Evolutionary conservation across 768 basidiomycete genomes (phyloP).

Genomic region (Tulasnella sp.): DNA sequence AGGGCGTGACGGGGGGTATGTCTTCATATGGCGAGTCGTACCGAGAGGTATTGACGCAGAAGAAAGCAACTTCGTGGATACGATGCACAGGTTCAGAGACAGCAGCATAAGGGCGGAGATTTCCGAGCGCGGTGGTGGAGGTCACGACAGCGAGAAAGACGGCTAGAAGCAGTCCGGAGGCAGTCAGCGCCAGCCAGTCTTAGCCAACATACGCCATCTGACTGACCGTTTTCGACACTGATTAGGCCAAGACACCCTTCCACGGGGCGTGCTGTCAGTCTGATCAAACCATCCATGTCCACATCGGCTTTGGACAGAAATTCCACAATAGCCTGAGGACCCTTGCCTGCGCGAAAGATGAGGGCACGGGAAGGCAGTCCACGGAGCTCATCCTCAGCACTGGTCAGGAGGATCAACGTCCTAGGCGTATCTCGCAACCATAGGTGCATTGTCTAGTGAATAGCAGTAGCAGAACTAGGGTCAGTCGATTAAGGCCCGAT

Average conservation of each 20-base stretch:
- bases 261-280: constrained; percentile 57
- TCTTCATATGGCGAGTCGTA: constrained; percentile 66
- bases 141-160: constrained; percentile 79
- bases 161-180: constrained; percentile 42
- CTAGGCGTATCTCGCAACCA: constrained; percentile 61
- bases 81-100: constrained; percentile 59
- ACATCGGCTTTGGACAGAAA: constrained; percentile 67
- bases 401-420: constrained; percentile 61
- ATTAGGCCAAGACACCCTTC: constrained; percentile 70
- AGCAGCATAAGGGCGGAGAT: constrained; percentile 48
- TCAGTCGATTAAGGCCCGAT: too few species aligned
- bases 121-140: constrained; percentile 55
- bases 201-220: background rate
- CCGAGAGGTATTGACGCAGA: constrained; percentile 65
- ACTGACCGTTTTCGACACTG: constrained; percentile 29
- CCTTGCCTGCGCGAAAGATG: constrained; percentile 56
- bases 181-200: background rate
- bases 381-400: constrained; percentile 50
- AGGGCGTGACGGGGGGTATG: constrained; percentile 37
- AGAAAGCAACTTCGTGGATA: constrained; percentile 85
- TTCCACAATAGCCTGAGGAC: constrained; percentile 70
- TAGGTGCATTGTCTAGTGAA: constrained; percentile 52
- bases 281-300: constrained; percentile 51
- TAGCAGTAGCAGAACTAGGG: too few species aligned
- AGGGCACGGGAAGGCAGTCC: constrained; percentile 55